Base-by-base conservation (phyloP, 2,329 filamentous ascomycete genomes). In the Pseudophaeomoniella oleicola region DNA sequence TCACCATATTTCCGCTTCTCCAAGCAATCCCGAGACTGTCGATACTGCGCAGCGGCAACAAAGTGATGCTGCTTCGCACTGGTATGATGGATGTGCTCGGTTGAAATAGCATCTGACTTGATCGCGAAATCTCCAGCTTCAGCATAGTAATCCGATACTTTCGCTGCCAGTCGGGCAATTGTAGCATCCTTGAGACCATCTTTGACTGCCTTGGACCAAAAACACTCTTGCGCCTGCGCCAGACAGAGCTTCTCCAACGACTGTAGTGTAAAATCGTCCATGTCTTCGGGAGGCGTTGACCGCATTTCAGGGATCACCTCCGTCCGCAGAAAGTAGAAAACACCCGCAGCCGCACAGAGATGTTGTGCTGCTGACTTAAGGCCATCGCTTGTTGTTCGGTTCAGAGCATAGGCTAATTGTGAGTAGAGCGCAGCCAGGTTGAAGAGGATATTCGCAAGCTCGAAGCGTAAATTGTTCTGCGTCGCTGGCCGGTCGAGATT, bases 41-140 rank as follows among this genome's bases (percentile, higher is more conserved):
- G 71, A 49, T 88, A 96, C 54, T 98, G 90, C 0, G 90, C 90
- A 0, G 90, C 90, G 0, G 85, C 88, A 2, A 88, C 87, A 59
- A 98, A 96, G 57, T 96, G 90, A 52, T 94, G 83, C 52, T 96
- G 87, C 56, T 96, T 98, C 4, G 88, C 90, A 16, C 82, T 87
- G 72, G 92, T 87, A 54, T 96, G 88, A 57, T 96, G 88, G 47
- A 98, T 94, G 90, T 88, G 96, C 43, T 90, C 82, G 38, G 81
- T 87, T 54, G 83, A 90, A 46, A 96, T 78, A 12, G 83, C 78
- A 50, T 94, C 79, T 43, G 86, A 94, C 56, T 86, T 84, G 53
- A 92, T 77, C 6, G 85, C 87, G 44, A 78, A 80, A 48, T 94
- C 88, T 4, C 82, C 78, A 0, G 87, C 85, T 37, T 78, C 66